These are phyloP conservation scores for Volvox reticuliferus DNA, from an alignment of 139 green algal genomes.

Conservation along the genomic window DNA sequence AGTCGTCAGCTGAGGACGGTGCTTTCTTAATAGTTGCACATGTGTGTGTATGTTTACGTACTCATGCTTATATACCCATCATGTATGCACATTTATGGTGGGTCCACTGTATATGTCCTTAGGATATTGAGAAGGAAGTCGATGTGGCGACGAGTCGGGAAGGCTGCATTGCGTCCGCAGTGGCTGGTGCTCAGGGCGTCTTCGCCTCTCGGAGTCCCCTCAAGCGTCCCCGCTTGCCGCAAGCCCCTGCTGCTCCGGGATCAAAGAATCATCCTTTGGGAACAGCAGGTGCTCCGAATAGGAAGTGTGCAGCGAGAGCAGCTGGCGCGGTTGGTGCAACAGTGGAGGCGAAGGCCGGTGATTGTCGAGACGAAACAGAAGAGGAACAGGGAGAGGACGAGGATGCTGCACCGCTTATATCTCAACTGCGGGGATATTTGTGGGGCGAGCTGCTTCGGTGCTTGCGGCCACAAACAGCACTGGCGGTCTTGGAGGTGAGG, in stretches of 20 bases:
- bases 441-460: not conserved
- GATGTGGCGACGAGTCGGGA: not conserved
- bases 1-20: too few species aligned
- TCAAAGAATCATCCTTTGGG: not conserved
- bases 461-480: not conserved
- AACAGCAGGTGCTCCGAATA: not conserved
- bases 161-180: not conserved
- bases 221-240: not conserved
- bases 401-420: not conserved
- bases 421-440: not conserved
- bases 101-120: not conserved
- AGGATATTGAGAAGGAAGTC: not conserved
- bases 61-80: too few species aligned
- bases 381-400: not conserved
- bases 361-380: not conserved
- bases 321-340: not conserved
- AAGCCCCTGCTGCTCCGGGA: not conserved
- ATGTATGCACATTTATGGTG: not conserved
- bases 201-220: not conserved
- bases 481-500: slow-evolving; percentile 26
- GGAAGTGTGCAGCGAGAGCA: not conserved
- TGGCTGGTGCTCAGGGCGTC: not conserved
- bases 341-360: not conserved
- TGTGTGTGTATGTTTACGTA: too few species aligned
- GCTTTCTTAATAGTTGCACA: too few species aligned